Evolutionary conservation across 306 rosid species (phyloP), one percentile per base, ranked within the genome.

Genomic region (Oxytropis ochrocephala): DNA sequence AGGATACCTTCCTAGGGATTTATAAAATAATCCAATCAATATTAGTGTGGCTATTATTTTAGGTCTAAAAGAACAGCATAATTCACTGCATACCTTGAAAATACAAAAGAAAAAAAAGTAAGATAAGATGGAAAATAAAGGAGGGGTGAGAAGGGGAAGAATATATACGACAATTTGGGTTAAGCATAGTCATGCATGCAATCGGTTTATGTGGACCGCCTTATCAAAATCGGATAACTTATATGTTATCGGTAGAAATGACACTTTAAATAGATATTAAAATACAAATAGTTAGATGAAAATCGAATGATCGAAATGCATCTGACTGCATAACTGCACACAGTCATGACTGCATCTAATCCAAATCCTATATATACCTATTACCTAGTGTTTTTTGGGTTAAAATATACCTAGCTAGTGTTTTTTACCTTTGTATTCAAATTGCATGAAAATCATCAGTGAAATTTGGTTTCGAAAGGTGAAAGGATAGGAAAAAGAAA

Each of bases 1-100:
- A 77, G 83, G 79, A 84, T 85, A 77, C 88, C 80, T 68, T 77
- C 86, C 81, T 92, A 51, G 96, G 97, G 89, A 85, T 91, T 87
- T 85, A 74, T 85, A 76, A 80, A 58, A 82, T 84, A 85, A 76
- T 77, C 84, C 77, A 67, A 70, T 9, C 55, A 64, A 1, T 1
- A 64, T 46, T 79, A 43, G 60, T 47, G 75, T 75, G 70, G 69
- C 32, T 14, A 64, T 67, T 81, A 35, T 76, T 81, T 67, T 75
- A 78, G 39, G 77, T 50, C 67, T 62, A 56, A 64, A 82, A 74
- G 83, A 70, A 79, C 61, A 67, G 59, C 66, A 67, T 67, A 72
- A 64, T 68, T 81, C 78, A 75, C 79, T 81, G 84, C 82, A 75
- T 56, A 60, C 74, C 85, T 89, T 82, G 96, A 89, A 82, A 89